Evolutionary conservation across 2,329 filamentous ascomycete species (phyloP).

Genomic region (Blastomyces parvus): DNA sequence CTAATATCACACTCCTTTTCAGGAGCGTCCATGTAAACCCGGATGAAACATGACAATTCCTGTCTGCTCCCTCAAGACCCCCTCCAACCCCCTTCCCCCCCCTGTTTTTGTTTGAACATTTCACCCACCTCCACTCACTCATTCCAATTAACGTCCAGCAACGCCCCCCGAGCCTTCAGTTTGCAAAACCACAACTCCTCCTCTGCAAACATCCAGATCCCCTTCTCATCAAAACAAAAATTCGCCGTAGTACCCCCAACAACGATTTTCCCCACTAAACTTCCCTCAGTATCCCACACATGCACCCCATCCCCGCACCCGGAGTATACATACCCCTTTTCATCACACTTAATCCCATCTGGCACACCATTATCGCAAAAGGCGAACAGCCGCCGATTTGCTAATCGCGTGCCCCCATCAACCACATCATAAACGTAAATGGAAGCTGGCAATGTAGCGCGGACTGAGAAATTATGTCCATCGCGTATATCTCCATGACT

Average conservation of each 20-base stretch:
- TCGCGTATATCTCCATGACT: constrained; percentile 17
- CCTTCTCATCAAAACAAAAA: constrained; percentile 37
- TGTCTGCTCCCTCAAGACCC: background rate
- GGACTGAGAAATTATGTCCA: constrained; percentile 13
- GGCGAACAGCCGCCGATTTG: constrained; percentile 46
- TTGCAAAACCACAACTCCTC: constrained; percentile 14
- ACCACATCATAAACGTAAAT: constrained; percentile 37
- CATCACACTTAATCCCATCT: constrained; percentile 41
- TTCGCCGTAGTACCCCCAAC: constrained; percentile 40
- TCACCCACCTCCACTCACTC: background rate
- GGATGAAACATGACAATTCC: too few species aligned
- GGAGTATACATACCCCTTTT: constrained; percentile 47
- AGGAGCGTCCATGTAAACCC: background rate
- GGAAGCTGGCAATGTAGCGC: constrained; percentile 17
- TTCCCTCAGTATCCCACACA: constrained; percentile 43
- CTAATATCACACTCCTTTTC: background rate
- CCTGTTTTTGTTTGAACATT: too few species aligned
- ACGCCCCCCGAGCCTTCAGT: constrained; percentile 14
- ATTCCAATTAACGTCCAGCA: constrained; percentile 12
- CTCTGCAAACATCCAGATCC: constrained; percentile 16
- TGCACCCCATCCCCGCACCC: constrained; percentile 47
- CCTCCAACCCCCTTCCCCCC: too few species aligned
- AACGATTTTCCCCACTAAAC: constrained; percentile 49
- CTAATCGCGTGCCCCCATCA: constrained; percentile 34
- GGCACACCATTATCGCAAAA: constrained; percentile 41